Conservation (phyloP, 2,329 filamentous ascomycete genomes). For the Blastomyces silverae region DNA sequence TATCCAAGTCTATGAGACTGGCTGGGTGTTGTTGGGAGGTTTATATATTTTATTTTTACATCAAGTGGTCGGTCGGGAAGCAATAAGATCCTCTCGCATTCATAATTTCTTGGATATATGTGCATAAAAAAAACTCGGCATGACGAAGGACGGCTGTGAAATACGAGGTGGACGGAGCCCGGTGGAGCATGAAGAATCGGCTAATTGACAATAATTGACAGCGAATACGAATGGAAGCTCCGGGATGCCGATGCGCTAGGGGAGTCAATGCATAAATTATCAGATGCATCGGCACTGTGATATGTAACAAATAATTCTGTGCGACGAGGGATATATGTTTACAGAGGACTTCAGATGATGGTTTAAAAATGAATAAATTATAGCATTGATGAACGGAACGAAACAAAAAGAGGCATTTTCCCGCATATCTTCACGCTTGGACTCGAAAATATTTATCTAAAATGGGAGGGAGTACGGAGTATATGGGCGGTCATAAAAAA, state of each 20-base stretch:
- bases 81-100: neutral
- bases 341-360: too few species aligned
- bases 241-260: neutral
- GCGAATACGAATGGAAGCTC: slow-evolving; percentile 1
- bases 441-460: neutral
- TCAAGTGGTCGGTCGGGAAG: neutral
- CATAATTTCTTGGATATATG: neutral
- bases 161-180: neutral
- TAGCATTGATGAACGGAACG: neutral
- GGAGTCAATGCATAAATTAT: too few species aligned
- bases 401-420: neutral
- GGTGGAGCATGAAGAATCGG: neutral
- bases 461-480: neutral
- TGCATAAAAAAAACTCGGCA: neutral
- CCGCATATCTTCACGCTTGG: neutral
- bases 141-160: neutral
- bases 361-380: neutral
- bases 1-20: neutral
- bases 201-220: neutral
- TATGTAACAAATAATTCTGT: too few species aligned
- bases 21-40: neutral
- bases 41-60: neutral
- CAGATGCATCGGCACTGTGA: too few species aligned
- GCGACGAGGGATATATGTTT: too few species aligned
- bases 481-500: neutral